Base-by-base conservation (phyloP, 202 grass and related monocot species). In the Miscanthus sacchariflorus region DNA sequence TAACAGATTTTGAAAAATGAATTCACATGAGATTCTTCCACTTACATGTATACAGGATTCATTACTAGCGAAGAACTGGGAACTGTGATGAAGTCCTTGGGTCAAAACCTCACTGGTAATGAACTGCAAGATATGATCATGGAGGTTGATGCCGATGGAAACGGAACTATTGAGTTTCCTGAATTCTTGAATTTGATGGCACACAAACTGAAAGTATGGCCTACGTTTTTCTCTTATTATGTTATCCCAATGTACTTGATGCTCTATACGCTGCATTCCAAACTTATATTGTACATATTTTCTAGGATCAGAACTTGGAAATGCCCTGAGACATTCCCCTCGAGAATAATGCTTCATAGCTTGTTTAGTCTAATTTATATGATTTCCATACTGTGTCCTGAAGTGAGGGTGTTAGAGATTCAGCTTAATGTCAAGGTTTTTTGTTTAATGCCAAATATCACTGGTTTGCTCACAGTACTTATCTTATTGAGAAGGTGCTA, bases 181-280 rank as follows among this genome's bases (percentile, higher is more conserved):
- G 77, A 90, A 80, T 90, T 88, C 65, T 85, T 85, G 63, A 77
- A 81, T 46, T 77, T 84, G 72, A 91, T 91, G 82, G 49, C 86
- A 38, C 44, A 70, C 52, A 82, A 82, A 33, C 70, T 86, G 72
- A 52, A 81, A 49, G 88, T 86, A 81, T 12, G 48, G 33, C 19
- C 45, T 52, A 9, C 19, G 11, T 14, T 64, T 49, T 84, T 23
- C 59, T 45, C 7, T 81, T 74, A 3, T 81, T 59, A 59, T n/a
- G 19, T 81, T 70, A 23, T 67, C 42, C 42, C 12, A 24, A 46
- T 10, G n/a, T 66, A 64, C 12, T 19, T 42, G 48, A 5, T 69
- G 48, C 77, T 88, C 14, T 52, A 15, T 36, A 23, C 7, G 24
- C 5, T 27, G 18, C 18, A 83, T 2, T 63, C 27, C 36, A 44